These are phyloP conservation scores for Neurospora sp. DNA, from an alignment of 495 filamentous ascomycete species.

Conservation along the genomic window DNA sequence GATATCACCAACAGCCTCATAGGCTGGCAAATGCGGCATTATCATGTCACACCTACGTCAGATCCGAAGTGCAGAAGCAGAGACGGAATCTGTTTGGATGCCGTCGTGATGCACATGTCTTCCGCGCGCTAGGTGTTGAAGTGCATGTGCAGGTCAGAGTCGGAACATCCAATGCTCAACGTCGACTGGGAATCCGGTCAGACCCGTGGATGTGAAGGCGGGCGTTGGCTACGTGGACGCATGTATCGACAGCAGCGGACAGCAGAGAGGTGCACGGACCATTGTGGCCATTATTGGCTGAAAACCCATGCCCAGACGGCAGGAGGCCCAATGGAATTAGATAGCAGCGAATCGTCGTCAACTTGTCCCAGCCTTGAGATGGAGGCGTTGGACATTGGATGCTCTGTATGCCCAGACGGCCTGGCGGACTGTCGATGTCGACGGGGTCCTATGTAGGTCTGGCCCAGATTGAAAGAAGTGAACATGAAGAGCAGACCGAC, in stretches of 20 bases:
- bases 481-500: background rate
- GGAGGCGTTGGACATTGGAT: background rate
- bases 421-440: background rate
- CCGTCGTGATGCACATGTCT: background rate
- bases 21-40: background rate
- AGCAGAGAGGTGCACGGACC: background rate
- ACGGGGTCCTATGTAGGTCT: background rate
- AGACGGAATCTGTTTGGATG: background rate
- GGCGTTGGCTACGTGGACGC: slow-evolving; percentile 10
- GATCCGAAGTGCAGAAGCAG: background rate
- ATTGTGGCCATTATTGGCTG: background rate
- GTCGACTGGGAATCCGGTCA: background rate
- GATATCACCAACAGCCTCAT: background rate
- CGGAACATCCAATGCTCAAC: background rate
- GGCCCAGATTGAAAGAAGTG: background rate
- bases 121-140: background rate
- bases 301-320: background rate
- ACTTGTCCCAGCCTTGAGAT: background rate
- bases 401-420: background rate
- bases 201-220: background rate
- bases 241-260: background rate
- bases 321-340: background rate
- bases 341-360: background rate
- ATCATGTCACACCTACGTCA: background rate
- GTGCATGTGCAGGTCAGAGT: background rate